Evolutionary conservation across 176 grass and related monocot species (phyloP).

Genomic region (Aegilops umbellulata): DNA sequence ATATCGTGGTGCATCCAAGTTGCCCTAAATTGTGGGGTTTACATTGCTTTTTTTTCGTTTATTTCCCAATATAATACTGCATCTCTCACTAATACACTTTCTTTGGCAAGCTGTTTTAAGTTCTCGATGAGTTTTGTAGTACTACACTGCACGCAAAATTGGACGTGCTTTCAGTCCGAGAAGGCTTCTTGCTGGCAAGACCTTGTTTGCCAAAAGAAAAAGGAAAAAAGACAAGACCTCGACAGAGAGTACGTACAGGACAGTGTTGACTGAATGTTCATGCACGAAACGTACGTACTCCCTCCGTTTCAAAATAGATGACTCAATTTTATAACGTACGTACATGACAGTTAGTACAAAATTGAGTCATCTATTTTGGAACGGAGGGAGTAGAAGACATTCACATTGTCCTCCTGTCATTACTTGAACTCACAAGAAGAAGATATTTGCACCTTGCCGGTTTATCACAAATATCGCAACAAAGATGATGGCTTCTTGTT

Average conservation of each 20-base stretch:
- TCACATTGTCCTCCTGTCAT: background rate
- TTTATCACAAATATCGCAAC: background rate
- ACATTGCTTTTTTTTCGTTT: background rate
- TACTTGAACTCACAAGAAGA: background rate
- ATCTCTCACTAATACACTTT: background rate
- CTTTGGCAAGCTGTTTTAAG: background rate
- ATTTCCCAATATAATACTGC: background rate
- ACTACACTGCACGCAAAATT: too few relatives aligned
- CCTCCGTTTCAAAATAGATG: too few relatives aligned
- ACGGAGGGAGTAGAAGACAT: too few relatives aligned
- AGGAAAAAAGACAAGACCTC: background rate
- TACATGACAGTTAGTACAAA: too few relatives aligned
- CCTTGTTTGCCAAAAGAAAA: background rate
- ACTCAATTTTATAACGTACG: too few relatives aligned
- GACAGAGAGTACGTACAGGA: background rate
- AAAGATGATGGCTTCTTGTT: too few relatives aligned
- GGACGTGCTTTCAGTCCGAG: background rate
- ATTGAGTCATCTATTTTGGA: too few relatives aligned
- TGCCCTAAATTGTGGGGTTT: slow-evolving; percentile 17
- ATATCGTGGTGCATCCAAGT: slow-evolving; percentile 29
- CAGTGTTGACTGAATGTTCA: background rate
- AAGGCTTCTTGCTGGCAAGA: background rate
- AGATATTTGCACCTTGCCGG: background rate
- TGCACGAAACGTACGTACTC: background rate
- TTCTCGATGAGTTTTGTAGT: background rate